Evolutionary conservation across 768 basidiomycete species (phyloP).

Genomic region (Amanita pseudoporphyria): DNA sequence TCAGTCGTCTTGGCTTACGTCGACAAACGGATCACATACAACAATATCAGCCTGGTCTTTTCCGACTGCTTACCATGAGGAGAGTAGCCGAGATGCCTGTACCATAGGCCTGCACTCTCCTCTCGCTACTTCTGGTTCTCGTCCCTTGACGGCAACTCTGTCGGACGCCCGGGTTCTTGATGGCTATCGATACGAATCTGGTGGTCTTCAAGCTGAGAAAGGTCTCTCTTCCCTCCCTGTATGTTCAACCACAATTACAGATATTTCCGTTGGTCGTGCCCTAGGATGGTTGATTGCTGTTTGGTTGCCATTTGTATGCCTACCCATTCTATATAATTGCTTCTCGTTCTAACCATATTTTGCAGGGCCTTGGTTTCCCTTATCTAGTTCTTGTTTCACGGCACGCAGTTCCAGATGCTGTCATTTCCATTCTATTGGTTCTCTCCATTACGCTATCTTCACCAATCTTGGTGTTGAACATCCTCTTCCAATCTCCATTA

Average conservation of each 20-base stretch:
- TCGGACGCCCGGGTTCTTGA: conserved; percentile 55
- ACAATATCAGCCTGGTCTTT: conserved; percentile 64
- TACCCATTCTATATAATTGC: not conserved
- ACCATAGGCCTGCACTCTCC: conserved; percentile 33
- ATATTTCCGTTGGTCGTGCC: conserved; percentile 45
- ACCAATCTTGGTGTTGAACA: conserved; percentile 53
- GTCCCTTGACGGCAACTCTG: conserved; percentile 43
- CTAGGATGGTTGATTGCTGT: conserved; percentile 58
- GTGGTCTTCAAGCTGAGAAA: conserved; percentile 39
- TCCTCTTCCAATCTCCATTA: conserved; percentile 50
- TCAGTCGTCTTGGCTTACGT: conserved; percentile 68
- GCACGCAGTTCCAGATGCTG: conserved; percentile 25
- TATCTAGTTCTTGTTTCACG: conserved; percentile 42
- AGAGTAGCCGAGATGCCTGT: conserved; percentile 25
- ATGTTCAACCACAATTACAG: conserved; percentile 35
- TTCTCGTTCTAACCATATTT: conserved; percentile 4
- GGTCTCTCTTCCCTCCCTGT: conserved; percentile 36
- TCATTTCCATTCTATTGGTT: conserved; percentile 40
- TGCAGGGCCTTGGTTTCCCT: conserved; percentile 53
- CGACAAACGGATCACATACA: conserved; percentile 44
- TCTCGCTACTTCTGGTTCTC: conserved; percentile 26
- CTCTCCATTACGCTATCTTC: conserved; percentile 62
- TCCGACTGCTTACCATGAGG: conserved; percentile 36
- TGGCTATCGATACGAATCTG: conserved; percentile 54
- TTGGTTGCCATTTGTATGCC: conserved; percentile 61